phyloP scores from a whole-genome alignment of 352 stramenopile genomes.

The Globisporangium rhizosaccharum region DNA sequence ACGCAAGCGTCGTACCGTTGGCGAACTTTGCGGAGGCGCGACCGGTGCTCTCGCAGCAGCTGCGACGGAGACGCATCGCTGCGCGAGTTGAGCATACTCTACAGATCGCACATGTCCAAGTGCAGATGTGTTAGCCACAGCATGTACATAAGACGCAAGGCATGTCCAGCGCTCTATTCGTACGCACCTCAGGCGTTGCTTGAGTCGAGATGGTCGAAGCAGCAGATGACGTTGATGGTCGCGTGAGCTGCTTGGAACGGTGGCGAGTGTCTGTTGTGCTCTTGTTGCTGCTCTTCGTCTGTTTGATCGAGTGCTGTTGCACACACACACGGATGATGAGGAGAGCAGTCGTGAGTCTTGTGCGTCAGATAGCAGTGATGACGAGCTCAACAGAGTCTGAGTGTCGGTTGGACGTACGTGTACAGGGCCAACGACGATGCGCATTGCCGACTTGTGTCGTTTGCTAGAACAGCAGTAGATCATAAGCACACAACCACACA shows the following conservation, averaged over 20 bases:
- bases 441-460: conserved; percentile 12
- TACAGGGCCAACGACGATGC: conserved; percentile 2
- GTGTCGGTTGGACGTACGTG: not conserved
- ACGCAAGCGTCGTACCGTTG: conserved; percentile 24
- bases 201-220: not conserved
- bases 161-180: not conserved
- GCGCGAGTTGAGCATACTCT: conserved; percentile 68
- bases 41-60: conserved; percentile 62
- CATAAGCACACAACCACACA: not conserved
- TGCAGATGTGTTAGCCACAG: not conserved
- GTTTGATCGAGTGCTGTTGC: conserved; percentile 1
- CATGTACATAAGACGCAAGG: not conserved
- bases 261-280: not conserved
- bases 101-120: not conserved
- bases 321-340: not conserved
- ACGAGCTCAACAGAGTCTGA: not conserved
- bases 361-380: no score
- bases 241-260: not conserved
- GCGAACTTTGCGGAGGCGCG: conserved; percentile 48
- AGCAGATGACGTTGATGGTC: not conserved
- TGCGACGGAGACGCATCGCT: conserved; percentile 51
- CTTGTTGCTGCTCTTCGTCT: not conserved
- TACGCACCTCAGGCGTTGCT: not conserved
- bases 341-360: not conserved
- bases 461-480: conserved; percentile 1